Base-by-base conservation (phyloP, 2,329 filamentous ascomycete species). In the Dothiorella sarmentorum region DNA sequence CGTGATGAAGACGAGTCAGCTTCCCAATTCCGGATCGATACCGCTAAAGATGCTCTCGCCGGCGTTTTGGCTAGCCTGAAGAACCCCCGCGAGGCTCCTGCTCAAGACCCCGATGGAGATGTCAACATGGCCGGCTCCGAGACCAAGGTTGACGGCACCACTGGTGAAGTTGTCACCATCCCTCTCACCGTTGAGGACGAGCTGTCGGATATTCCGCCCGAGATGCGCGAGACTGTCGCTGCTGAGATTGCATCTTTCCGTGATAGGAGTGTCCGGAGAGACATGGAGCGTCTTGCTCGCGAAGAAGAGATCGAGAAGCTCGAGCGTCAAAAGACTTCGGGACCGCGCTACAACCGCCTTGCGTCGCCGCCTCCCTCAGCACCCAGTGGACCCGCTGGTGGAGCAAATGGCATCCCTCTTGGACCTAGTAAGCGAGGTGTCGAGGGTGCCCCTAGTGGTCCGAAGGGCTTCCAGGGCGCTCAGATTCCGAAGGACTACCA, bases 211-310 rank as follows among this genome's bases (percentile, higher is more conserved):
- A 97, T 99, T 47, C 94, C 94, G 0, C 88, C 90, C 0, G 94
- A 97, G 70, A 95, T 96, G 91, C 87, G 94, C 22, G 94, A 96
- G 70, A 92, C 91, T 0, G 94, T 99, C 15, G 90, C 94, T 0
- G 88, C 88, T 59, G 95, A 99, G 71, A 99, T 99, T 67, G 87
- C 91, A 0, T 90, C 92, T 0, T 99, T 99, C 78, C 84, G 94
- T 63, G 94, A 99, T 64, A 84, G 93, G 18, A 97, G 93, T 65
- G 96, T 86, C 61, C 85, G 89, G 61, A 83, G 93, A 37, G 94
- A 99, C 69, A 77, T 95, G 68, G 94, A 99, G 73, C 88, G 94
- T 3, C 76, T 96, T 33, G 86, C 87, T 68, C 82, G 88, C 43
- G 94, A 99, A 73, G 94, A 99, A 71, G 93, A 97, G 70, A 85